phyloP scores from a whole-genome alignment of 805 yeast species.

The Yamadazyma phyllophila region DNA sequence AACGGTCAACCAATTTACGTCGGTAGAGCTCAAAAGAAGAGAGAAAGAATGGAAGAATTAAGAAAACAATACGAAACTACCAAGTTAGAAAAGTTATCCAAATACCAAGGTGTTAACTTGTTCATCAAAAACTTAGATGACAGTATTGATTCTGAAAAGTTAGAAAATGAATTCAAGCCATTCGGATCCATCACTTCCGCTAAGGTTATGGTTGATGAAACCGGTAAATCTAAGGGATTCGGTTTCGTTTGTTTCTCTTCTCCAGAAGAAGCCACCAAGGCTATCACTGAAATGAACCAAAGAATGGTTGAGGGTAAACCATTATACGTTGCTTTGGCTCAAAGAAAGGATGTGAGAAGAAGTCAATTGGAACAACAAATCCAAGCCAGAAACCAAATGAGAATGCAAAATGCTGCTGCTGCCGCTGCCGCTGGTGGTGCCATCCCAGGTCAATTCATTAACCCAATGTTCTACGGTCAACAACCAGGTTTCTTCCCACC shows the following conservation, averaged over 20 bases:
- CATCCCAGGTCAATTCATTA: constrained; percentile 82
- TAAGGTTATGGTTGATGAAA: constrained; percentile 92
- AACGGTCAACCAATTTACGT: constrained; percentile 86
- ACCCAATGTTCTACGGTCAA: constrained; percentile 83
- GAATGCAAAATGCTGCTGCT: constrained; percentile 96
- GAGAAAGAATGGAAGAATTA: constrained; percentile 95
- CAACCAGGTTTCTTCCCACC: constrained; percentile 85
- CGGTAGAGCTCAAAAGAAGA: constrained; percentile 98
- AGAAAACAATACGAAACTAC: constrained; percentile 91
- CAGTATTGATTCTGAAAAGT: constrained; percentile 83
- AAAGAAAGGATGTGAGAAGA: constrained; percentile 97
- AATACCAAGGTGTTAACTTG: constrained; percentile 96
- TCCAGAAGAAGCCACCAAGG: constrained; percentile 99
- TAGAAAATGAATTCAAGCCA: constrained; percentile 88
- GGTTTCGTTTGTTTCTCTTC: constrained; percentile 97
- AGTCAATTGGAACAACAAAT: constrained; percentile 96
- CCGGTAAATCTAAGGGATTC: constrained; percentile 95
- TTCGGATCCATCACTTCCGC: constrained; percentile 95
- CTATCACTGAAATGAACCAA: constrained; percentile 97
- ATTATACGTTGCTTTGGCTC: constrained; percentile 96
- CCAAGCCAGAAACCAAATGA: constrained; percentile 96
- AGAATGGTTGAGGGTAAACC: constrained; percentile 94
- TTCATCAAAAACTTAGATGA: constrained; percentile 97
- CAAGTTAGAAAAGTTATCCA: constrained; percentile 85
- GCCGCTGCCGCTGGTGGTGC: constrained; percentile 71